phyloP scores from a whole-genome alignment of 2,329 filamentous ascomycete genomes.

The Penicillium frequentans region DNA sequence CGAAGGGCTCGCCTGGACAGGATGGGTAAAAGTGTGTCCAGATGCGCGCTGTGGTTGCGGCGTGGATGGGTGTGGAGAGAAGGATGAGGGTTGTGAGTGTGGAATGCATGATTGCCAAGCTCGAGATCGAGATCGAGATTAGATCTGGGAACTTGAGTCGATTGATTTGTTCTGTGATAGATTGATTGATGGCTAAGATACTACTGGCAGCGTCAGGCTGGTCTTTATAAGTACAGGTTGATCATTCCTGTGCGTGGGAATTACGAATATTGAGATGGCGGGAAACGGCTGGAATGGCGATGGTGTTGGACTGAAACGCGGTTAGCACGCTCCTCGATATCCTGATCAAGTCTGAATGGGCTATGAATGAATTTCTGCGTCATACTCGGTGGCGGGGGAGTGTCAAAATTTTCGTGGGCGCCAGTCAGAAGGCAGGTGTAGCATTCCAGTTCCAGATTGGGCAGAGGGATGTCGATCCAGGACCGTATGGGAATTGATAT shows the following conservation, averaged over 20 bases:
- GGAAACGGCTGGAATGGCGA: constrained; percentile 20
- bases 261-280: constrained; percentile 16
- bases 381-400: constrained; percentile 21
- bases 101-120: constrained; percentile 15
- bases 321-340: not conserved
- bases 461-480: constrained; percentile 14
- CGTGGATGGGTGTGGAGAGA: constrained; percentile 18
- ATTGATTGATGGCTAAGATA: not conserved
- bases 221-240: not conserved
- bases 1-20: constrained; percentile 25
- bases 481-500: not conserved
- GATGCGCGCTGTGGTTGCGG: constrained; percentile 27
- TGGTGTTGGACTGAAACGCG: constrained; percentile 15
- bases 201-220: not conserved
- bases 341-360: not conserved
- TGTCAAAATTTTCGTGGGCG: not conserved
- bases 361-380: constrained; percentile 10
- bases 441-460: constrained; percentile 19
- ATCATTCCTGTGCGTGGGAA: constrained; percentile 7
- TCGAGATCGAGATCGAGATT: not conserved
- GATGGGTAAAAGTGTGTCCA: constrained; percentile 32
- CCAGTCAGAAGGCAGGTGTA: constrained; percentile 5
- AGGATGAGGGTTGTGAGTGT: constrained; percentile 21
- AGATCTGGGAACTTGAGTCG: not conserved
- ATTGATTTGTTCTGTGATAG: not conserved